Conservation (phyloP, 371 early-diverging fungal species). For the Haplosporangium sp. region DNA sequence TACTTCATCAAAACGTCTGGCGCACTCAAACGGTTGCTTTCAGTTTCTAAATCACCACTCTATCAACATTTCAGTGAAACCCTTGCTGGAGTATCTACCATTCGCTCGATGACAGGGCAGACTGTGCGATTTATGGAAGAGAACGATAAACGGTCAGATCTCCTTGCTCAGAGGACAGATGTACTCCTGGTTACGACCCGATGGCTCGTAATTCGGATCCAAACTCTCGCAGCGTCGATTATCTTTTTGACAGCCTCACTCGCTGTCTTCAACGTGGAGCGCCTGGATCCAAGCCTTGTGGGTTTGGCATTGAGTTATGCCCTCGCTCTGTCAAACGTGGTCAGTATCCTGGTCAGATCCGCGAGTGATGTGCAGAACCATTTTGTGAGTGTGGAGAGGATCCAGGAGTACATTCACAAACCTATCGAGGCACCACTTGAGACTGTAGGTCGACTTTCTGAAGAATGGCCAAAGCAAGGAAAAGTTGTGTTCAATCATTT, state of each 20-base stretch:
- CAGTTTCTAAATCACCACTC: constrained; percentile 66
- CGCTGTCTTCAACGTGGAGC: constrained; percentile 44
- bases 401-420: constrained; percentile 71
- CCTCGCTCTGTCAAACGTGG: constrained; percentile 73
- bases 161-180: constrained; percentile 9
- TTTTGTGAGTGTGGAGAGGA: constrained; percentile 74
- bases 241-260: constrained; percentile 27
- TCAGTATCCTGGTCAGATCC: constrained; percentile 83
- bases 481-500: constrained; percentile 66
- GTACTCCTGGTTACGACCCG: constrained; percentile 28
- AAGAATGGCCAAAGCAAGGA: constrained; percentile 78
- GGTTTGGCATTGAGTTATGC: constrained; percentile 79
- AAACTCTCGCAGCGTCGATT: constrained; percentile 53
- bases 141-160: constrained; percentile 35
- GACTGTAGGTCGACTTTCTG: constrained; percentile 52
- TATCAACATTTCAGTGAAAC: constrained; percentile 71
- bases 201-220: constrained; percentile 42
- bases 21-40: constrained; percentile 67
- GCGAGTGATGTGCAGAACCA: constrained; percentile 69
- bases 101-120: constrained; percentile 40
- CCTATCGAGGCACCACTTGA: constrained; percentile 66
- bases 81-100: constrained; percentile 59
- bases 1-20: constrained; percentile 70
- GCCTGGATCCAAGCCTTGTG: constrained; percentile 62
- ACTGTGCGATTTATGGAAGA: constrained; percentile 19